Base-by-base conservation (phyloP, 1,284 basidiomycete species). In the Tilletiopsis washingtonensis region DNA sequence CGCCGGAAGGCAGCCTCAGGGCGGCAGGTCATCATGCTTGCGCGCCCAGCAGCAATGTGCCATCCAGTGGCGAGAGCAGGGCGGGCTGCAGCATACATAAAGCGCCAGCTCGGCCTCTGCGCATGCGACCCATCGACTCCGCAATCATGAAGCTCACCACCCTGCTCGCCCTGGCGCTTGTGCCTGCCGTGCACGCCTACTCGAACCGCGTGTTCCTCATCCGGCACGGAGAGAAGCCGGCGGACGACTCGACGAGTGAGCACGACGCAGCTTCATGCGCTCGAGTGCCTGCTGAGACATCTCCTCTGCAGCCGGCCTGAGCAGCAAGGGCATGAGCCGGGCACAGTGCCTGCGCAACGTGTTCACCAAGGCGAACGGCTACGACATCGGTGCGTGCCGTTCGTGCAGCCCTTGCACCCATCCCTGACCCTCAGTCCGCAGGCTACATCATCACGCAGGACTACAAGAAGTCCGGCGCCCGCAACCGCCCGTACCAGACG, bases 151-250 rank as follows among this genome's bases (percentile, higher is more conserved):
- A n/a, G n/a, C n/a, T n/a, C n/a, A n/a, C n/a, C n/a, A n/a, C n/a
- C n/a, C n/a, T n/a, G n/a, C n/a, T n/a, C n/a, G n/a, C n/a, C n/a
- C n/a, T n/a, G n/a, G n/a, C n/a, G n/a, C n/a, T n/a, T n/a, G 11
- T 38, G 37, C 15, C 6, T 11, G 37, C 37, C 40, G 19, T 21
- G 21, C 21, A 19, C 32, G 32, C 32, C 32, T 34, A 34, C 32
- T 34, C 32, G 12, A 34, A 34, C 32, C 32, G 32, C 32, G 32
- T 45, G 19, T 45, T 45, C 25, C 45, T 52, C 9, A 62, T 73
- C 37, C 66, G 71, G 1, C 71, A 74, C 40, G 71, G 71, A 26
- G 71, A 74, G 56, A 74, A 74, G 51, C 58, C 58, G 17, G 29
- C 47, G 5, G 44, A 67, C 39, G 55, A 53, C 38, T 42, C 43